These are phyloP conservation scores for Lentinula novae-zelandiae DNA, from an alignment of 1,284 basidiomycete genomes.

Conservation along the genomic window DNA sequence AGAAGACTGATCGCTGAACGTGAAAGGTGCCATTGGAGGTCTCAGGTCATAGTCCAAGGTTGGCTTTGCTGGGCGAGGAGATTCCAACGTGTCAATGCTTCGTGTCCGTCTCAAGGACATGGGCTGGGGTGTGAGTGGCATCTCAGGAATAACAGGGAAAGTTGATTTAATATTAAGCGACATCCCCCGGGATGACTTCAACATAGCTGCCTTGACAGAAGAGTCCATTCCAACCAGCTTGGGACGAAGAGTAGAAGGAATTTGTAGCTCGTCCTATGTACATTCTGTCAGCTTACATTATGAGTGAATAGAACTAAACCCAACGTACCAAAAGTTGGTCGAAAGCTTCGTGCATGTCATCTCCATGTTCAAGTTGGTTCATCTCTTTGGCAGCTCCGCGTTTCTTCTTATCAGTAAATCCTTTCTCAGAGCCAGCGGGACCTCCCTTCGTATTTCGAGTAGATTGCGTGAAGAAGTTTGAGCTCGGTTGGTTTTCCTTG, in stretches of 20 bases:
- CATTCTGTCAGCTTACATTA: background rate
- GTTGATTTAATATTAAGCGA: conserved; percentile 40
- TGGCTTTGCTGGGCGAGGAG: conserved; percentile 39
- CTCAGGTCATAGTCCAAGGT: conserved; percentile 32
- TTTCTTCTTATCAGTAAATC: conserved; percentile 38
- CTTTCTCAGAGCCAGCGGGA: conserved; percentile 22
- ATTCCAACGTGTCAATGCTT: conserved; percentile 65
- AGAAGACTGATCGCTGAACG: conserved; percentile 33
- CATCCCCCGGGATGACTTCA: conserved; percentile 77
- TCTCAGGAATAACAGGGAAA: conserved; percentile 21
- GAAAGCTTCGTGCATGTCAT: conserved; percentile 60
- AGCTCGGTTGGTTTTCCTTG: conserved; percentile 62
- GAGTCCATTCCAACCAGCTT: conserved; percentile 77
- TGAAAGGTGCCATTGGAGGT: conserved; percentile 34
- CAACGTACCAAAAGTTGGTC: conserved; percentile 61
- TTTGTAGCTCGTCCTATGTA: conserved; percentile 77
- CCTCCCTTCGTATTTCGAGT: conserved; percentile 21
- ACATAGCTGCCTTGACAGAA: conserved; percentile 85
- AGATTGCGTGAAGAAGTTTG: conserved; percentile 18
- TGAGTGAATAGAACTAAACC: conserved; percentile 19
- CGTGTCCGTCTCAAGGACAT: conserved; percentile 54
- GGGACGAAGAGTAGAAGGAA: conserved; percentile 69
- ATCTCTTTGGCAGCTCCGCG: conserved; percentile 32
- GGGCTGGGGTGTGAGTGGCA: conserved; percentile 31
- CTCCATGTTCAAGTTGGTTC: conserved; percentile 33